A percentile compares a stretch with the other conserved stretches of the same genome.
Conservation (phyloP, 495 filamentous ascomycete genomes). For the Neurospora intermedia region DNA sequence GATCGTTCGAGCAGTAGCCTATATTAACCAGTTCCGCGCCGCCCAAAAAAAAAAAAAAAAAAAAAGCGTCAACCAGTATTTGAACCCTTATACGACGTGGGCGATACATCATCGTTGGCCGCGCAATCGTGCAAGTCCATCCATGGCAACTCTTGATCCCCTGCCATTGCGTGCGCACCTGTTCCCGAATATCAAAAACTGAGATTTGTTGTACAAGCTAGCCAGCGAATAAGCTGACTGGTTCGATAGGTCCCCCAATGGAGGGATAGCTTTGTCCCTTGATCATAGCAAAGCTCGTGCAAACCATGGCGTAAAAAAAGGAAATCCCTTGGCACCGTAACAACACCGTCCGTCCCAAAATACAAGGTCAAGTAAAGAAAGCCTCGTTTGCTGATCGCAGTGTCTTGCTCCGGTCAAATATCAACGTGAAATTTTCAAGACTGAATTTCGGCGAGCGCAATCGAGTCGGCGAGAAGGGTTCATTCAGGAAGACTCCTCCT, state of each 20-base stretch:
- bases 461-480: slow-evolving; percentile 20
- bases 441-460: slow-evolving; percentile 20
- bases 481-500: slow-evolving; percentile 30
- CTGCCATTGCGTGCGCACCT: neutral
- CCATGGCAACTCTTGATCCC: neutral
- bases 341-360: slow-evolving; percentile 37
- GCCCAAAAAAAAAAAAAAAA: neutral
- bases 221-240: neutral
- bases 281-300: slow-evolving; percentile 25
- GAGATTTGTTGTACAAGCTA: neutral
- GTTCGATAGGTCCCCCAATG: neutral
- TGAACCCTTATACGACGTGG: neutral
- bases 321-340: slow-evolving; percentile 26
- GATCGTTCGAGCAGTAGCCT: neutral
- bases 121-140: neutral
- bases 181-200: neutral
- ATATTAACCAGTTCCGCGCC: neutral
- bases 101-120: neutral
- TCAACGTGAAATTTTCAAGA: slow-evolving; percentile 17
- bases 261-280: slow-evolving; percentile 6
- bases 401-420: slow-evolving; percentile 14
- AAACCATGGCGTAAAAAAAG: slow-evolving; percentile 18
- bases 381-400: slow-evolving; percentile 8
- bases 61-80: neutral
- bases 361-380: slow-evolving; percentile 27